Percentiles rank a stretch among this genome's conserved stretches.
phyloP scores from a whole-genome alignment of 768 basidiomycete genomes.

The Termitomyces sp. region DNA sequence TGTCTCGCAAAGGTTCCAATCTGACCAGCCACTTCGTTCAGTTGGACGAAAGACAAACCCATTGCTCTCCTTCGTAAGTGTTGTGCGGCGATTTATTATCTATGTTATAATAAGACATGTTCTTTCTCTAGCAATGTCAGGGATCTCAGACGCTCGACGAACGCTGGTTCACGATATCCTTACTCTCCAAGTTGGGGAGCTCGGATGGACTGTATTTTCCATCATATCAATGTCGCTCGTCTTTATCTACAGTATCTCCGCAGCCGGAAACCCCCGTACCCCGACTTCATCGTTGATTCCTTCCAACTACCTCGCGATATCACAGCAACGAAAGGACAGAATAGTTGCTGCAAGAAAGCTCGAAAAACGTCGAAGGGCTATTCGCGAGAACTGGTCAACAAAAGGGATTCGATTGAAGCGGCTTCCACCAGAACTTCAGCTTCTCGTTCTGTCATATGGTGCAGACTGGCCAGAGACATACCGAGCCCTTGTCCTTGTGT shows the following conservation, averaged over 20 bases:
- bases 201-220: slow-evolving; percentile 16
- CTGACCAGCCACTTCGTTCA: background rate
- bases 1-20: background rate
- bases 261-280: slow-evolving; percentile 10
- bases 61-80: background rate
- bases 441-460: slow-evolving; percentile 28
- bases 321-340: slow-evolving; percentile 19
- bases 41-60: background rate
- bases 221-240: slow-evolving; percentile 15
- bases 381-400: slow-evolving; percentile 15
- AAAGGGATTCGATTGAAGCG: slow-evolving; percentile 26
- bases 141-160: background rate
- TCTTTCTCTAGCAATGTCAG: background rate
- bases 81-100: background rate
- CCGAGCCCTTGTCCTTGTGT: slow-evolving; percentile 32
- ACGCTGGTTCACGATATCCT: slow-evolving; percentile 3
- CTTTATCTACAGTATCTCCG: slow-evolving; percentile 17
- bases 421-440: slow-evolving; percentile 33
- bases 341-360: slow-evolving; percentile 20
- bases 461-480: slow-evolving; percentile 31
- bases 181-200: slow-evolving; percentile 10
- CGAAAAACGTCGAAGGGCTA: slow-evolving; percentile 20
- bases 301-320: slow-evolving; percentile 21
- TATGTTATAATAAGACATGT: background rate
- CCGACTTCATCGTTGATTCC: background rate